Base-by-base conservation (phyloP, 345 rosid species). In the Pistacia vera region DNA sequence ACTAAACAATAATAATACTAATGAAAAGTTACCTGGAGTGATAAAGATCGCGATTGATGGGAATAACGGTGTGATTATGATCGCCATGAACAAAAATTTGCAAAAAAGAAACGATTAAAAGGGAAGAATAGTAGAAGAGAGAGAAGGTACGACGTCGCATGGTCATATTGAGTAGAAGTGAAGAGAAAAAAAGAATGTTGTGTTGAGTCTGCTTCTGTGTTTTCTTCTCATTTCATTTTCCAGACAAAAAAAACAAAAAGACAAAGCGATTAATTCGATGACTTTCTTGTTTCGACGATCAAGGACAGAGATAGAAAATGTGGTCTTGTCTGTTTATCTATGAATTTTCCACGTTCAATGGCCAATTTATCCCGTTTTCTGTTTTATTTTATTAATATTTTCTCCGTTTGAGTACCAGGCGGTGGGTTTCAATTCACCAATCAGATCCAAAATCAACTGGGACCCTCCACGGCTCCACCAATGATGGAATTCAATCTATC, bases 31-130 rank as follows among this genome's bases (percentile, higher is more conserved):
- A 88, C 97, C 97, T 90, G 82, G 93, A 89, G 80, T 88, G 95
- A 75, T 92, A 92, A 73, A 92, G 95, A 89, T 90, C 97, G 70
- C 86, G 85, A 87, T 90, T 90, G 81, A 92, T 88, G 28, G 95
- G 90, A 58, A 89, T 89, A 12, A 76, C n/a, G 79, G 83, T 75
- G 68, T 79, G 82, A 69, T 81, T 77, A 64, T 75, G 72, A 38
- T 66, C 70, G 57, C 73, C 80, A 51, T 65, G 11, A 68, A 65
- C 82, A 49, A 82, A 64, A 35, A 28, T 56, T 64, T 16, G 80
- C 12, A 70, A 64, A 63, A 51, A 68, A 70, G 78, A 61, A n/a
- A 52, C 59, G 64, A 81, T 6, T 46, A 76, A 55, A 49, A 83
- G 49, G 66, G 79, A 22, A 69, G 20, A 68, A 11, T 30, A 79